Evolutionary conservation across 805 yeast genomes (phyloP), one percentile per base, ranked within the genome.

Genomic region (Starmerella stigmatis): DNA sequence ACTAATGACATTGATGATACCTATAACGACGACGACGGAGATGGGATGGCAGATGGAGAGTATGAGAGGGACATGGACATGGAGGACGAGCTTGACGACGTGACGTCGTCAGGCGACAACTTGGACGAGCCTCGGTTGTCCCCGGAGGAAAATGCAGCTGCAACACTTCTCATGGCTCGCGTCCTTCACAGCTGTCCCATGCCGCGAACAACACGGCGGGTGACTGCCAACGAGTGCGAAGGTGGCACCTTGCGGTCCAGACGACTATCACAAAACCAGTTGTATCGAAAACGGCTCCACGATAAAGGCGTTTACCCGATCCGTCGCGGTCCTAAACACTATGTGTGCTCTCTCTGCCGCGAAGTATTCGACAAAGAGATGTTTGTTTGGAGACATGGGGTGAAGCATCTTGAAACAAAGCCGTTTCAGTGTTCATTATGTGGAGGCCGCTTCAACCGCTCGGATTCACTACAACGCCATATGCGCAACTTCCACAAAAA

Each of bases 371-470:
- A 28, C 5, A 46, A 46, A 21, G 52, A 49, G 22, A 45, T 49
- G 50, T 36, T 49, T 26, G 47, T 49, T 5, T 49, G 52, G 52
- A 42, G 49, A 10, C 52, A 46, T 29, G 52, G 50, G 15, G 52
- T 39, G 3, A 49, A 46, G 27, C 52, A 49, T 19, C 44, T 49
- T 12, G 33, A 32, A 5, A 25, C 23, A 19, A 49, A 49, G 37
- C 52, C 52, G 8, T 49, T 49, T 34, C 22, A 19, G 17, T 49
- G 52, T 36, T 12, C 28, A 11, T 20, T 17, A 3, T 49, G 52
- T 29, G 17, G 28, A 16, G 35, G 39, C 13, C 22, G 23, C 8
- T 46, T 49, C 37, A 43, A 44, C 35, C 44, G 52, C 10, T 39
- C 50, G 3, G 52, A 46, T 19, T 46, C 50, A 9, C 29, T 49